Conservation (phyloP, 495 filamentous ascomycete genomes). For the Daldinia loculata region DNA sequence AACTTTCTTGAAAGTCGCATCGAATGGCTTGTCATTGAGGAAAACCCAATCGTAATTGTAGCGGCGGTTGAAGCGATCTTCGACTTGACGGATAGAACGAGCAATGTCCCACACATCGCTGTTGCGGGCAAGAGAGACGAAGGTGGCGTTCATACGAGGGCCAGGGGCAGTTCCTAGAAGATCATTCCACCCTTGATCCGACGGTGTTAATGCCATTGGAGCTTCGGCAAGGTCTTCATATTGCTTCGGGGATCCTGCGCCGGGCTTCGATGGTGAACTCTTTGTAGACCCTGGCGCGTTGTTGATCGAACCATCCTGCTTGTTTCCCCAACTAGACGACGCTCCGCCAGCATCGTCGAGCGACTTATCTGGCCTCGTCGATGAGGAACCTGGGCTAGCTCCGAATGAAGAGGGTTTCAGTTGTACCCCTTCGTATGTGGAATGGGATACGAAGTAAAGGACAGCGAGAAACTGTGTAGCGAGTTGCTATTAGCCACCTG, state of each 20-base stretch:
- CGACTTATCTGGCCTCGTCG: constrained; percentile 49
- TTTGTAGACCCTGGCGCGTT: constrained; percentile 37
- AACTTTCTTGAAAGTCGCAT: constrained; percentile 89
- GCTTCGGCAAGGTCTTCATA: constrained; percentile 56
- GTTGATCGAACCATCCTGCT: constrained; percentile 34
- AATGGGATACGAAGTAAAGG: constrained; percentile 82
- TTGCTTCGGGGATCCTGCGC: constrained; percentile 47
- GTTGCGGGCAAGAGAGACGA: constrained; percentile 94
- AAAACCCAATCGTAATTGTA: constrained; percentile 99
- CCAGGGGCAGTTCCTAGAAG: constrained; percentile 64
- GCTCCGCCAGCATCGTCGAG: constrained; percentile 28
- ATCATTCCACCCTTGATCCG: constrained; percentile 57
- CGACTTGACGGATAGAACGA: constrained; percentile 90
- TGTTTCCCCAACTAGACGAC: constrained; percentile 40
- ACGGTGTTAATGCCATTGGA: constrained; percentile 57
- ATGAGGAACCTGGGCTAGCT: constrained; percentile 26
- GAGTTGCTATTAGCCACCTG: constrained; percentile 21
- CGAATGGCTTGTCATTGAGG: constrained; percentile 93
- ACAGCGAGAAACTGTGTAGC: constrained; percentile 69
- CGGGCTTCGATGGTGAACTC: constrained; percentile 46
- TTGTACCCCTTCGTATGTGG: constrained; percentile 56
- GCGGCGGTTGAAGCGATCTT: constrained; percentile 95
- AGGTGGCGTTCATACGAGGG: constrained; percentile 90
- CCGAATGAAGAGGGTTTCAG: constrained; percentile 38
- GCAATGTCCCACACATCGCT: constrained; percentile 95